These are phyloP conservation scores for Saccharomycopsis oosterbeekiorum DNA, from an alignment of 805 yeast genomes.

Conservation along the genomic window DNA sequence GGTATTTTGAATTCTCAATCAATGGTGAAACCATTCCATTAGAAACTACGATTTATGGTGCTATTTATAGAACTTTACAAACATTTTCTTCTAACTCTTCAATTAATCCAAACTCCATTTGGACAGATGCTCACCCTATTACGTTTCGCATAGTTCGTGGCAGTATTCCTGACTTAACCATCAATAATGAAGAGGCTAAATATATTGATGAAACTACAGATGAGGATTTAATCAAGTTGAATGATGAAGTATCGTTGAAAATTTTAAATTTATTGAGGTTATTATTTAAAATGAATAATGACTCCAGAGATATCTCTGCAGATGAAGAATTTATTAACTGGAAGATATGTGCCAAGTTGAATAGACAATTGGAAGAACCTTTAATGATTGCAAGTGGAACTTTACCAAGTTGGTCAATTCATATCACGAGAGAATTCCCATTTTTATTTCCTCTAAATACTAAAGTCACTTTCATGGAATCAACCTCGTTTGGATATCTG, in stretches of 20 bases:
- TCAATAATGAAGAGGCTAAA: neutral
- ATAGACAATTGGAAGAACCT: slow-evolving; percentile 84
- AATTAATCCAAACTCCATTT: slow-evolving; percentile 41
- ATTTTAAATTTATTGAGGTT: slow-evolving; percentile 41
- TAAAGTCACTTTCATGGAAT: slow-evolving; percentile 65
- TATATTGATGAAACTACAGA: slow-evolving; percentile 15
- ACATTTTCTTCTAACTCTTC: slow-evolving; percentile 22
- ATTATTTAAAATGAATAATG: slow-evolving; percentile 32
- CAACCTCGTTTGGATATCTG: slow-evolving; percentile 87
- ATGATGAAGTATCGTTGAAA: slow-evolving; percentile 24
- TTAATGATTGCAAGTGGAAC: slow-evolving; percentile 78
- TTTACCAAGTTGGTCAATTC: slow-evolving; percentile 76
- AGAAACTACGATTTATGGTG: slow-evolving; percentile 70
- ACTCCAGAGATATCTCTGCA: slow-evolving; percentile 7
- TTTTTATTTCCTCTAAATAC: slow-evolving; percentile 81
- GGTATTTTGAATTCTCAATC: slow-evolving; percentile 46
- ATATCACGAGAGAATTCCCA: slow-evolving; percentile 63
- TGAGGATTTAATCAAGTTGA: slow-evolving; percentile 24
- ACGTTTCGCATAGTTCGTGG: slow-evolving; percentile 34
- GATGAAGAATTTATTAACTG: slow-evolving; percentile 51
- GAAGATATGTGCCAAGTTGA: slow-evolving; percentile 76
- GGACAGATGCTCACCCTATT: slow-evolving; percentile 48
- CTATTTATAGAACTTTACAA: slow-evolving; percentile 45
- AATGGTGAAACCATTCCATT: slow-evolving; percentile 49
- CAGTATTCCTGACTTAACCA: slow-evolving; percentile 15